Base-by-base conservation (phyloP, 2,329 filamentous ascomycete species). In the Cercospora sesami region DNA sequence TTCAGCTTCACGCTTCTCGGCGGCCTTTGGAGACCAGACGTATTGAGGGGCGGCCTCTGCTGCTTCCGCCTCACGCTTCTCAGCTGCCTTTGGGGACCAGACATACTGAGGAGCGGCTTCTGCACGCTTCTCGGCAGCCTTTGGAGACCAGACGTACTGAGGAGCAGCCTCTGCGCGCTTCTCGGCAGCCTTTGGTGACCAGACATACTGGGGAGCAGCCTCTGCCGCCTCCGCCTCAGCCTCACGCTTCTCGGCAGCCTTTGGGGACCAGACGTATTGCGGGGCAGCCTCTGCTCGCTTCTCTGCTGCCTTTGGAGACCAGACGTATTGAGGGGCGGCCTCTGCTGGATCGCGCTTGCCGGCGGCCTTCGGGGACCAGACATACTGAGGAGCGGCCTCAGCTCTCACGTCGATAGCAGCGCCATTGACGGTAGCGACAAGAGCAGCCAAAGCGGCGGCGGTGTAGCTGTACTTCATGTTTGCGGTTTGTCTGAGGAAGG, bases 381-480 rank as follows among this genome's bases (percentile, higher is more conserved):
- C 18, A 5, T 26, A 53, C n/a, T 53, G 48, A 53, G 48, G 48
- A 53, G 48, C 18, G 18, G 48, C 48, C 48, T 53, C 48, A 26
- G 48, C 48, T 21, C 48, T 21, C 18, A 26, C 48, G 48, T 53
- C 48, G 23, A 53, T 53, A 26, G n/a, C 48, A 53, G 48, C 48
- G 23, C 48, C 48, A 26, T 53, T 53, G 18, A 16, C 48, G n/a
- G 48, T 53, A 4, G 48, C 48, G 18, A 53, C 23, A 26, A 53
- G 18, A 26, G 48, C 48, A 26, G 48, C 48, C 48, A 53, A 53
- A 26, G 48, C 48, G 1, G 48, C 48, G 48, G 48, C 48, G 18
- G 48, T 53, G 48, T 53, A 53, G 48, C 48, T 53, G 48, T 53
- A 53, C 48, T 53, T 53, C 48, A 53, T 53, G 14, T 51, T 53